Evolutionary conservation across 1,284 basidiomycete species (phyloP).

Genomic region (Paramarasmius palmivorus): DNA sequence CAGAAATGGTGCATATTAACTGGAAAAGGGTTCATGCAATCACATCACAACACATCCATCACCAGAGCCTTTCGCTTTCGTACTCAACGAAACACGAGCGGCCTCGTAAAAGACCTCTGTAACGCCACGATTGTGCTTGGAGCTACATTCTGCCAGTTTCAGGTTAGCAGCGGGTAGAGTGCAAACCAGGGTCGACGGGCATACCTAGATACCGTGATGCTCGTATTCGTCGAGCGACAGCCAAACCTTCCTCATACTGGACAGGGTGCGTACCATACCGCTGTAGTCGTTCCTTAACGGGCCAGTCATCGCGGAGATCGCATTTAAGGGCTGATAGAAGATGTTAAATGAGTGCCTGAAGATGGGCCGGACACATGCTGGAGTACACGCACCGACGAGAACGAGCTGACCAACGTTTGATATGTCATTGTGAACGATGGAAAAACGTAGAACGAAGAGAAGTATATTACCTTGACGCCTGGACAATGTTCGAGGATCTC

Average conservation of each 20-base stretch:
- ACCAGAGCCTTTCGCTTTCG: constrained; percentile 66
- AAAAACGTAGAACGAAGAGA: constrained; percentile 5
- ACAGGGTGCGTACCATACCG: constrained; percentile 71
- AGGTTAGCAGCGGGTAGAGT: constrained; percentile 7
- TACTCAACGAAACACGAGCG: constrained; percentile 79
- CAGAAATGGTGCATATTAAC: background rate
- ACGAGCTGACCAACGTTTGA: constrained; percentile 57
- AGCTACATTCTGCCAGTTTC: constrained; percentile 79
- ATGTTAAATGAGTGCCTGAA: constrained; percentile 13
- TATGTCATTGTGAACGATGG: constrained; percentile 14
- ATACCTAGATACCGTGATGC: constrained; percentile 89
- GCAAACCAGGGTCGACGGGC: constrained; percentile 24
- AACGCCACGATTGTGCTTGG: constrained; percentile 94
- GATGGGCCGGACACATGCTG: background rate
- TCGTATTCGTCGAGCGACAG: constrained; percentile 86
- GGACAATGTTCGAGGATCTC: constrained; percentile 90
- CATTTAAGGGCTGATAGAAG: constrained; percentile 81
- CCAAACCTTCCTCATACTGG: constrained; percentile 88
- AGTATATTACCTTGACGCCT: constrained; percentile 78
- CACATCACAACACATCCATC: constrained; percentile 59
- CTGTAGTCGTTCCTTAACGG: constrained; percentile 66
- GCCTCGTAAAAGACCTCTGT: constrained; percentile 90
- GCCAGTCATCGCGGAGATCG: constrained; percentile 83
- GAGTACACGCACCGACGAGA: constrained; percentile 78
- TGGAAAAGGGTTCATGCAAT: constrained; percentile 16